phyloP scores from a whole-genome alignment of 2,329 filamentous ascomycete genomes.

The Calonectria multiphialidica region DNA sequence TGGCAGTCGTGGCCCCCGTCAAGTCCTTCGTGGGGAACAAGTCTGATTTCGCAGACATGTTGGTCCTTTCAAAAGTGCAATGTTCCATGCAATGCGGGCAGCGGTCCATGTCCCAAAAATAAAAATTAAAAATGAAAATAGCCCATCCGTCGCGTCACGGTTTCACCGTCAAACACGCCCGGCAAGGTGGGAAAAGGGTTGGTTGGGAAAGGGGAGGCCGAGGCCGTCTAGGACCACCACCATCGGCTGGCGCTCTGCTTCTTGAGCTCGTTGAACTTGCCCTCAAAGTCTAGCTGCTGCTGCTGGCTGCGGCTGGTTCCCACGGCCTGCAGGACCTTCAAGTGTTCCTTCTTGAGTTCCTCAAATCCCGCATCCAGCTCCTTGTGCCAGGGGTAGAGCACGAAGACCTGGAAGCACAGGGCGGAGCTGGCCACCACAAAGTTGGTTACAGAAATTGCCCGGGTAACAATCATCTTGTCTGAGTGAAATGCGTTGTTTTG shows the following conservation, averaged over 20 bases:
- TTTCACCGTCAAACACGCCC: background rate
- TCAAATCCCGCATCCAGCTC: slow-evolving; percentile 71
- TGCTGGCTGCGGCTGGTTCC: slow-evolving; percentile 37
- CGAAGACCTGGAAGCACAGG: slow-evolving; percentile 75
- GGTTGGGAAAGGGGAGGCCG: background rate
- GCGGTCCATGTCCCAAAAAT: background rate
- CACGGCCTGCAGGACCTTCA: slow-evolving; percentile 43
- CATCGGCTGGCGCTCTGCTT: slow-evolving; percentile 24
- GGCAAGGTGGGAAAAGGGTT: background rate
- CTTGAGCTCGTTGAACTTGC: slow-evolving; percentile 28
- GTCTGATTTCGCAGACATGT: background rate
- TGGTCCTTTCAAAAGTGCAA: background rate
- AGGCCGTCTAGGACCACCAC: slow-evolving; percentile 28
- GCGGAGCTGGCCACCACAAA: slow-evolving; percentile 75
- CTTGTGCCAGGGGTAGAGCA: slow-evolving; percentile 79
- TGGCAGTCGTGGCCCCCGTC: background rate
- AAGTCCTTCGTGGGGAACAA: background rate
- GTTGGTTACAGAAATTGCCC: slow-evolving; percentile 53
- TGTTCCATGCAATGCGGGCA: slow-evolving; percentile 6
- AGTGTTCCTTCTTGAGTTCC: slow-evolving; percentile 42
- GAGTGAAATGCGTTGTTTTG: background rate
- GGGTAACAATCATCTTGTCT: slow-evolving; percentile 40
- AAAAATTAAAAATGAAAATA: too few species aligned
- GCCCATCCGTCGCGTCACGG: background rate
- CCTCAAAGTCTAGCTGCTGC: slow-evolving; percentile 8